phyloP scores from a whole-genome alignment of 768 basidiomycete genomes.

The Cantharellus anzutake region DNA sequence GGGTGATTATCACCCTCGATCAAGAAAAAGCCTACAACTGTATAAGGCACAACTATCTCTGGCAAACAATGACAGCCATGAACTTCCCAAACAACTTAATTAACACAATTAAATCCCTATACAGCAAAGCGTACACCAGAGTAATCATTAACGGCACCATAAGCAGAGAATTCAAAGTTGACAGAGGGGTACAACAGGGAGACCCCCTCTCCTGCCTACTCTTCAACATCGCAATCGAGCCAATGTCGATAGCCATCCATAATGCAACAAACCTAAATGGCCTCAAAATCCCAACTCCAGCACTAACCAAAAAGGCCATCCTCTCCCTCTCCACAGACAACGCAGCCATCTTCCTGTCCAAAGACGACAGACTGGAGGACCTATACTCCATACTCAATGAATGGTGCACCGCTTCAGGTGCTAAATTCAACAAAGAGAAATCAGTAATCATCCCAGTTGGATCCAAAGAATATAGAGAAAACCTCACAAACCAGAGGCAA shows the following conservation, averaged over 20 bases:
- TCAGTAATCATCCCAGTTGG: conserved; percentile 14
- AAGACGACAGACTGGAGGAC: conserved; percentile 9
- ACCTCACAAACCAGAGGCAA: not conserved
- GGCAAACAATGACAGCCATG: conserved; percentile 2
- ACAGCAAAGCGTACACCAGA: conserved; percentile 7
- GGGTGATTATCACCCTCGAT: conserved; percentile 5
- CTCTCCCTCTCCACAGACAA: conserved; percentile 12
- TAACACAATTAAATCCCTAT: conserved; percentile 11
- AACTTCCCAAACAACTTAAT: conserved; percentile 10
- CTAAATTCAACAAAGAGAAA: conserved; percentile 13
- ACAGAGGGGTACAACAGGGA: conserved; percentile 12
- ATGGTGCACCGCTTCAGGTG: conserved; percentile 14
- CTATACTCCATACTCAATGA: conserved; percentile 7
- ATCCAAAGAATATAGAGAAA: not conserved
- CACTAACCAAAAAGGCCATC: not conserved
- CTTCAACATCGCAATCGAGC: conserved; percentile 13
- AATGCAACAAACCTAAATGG: conserved; percentile 4
- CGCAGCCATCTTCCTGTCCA: conserved; percentile 11
- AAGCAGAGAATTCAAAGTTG: conserved; percentile 1
- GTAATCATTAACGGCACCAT: conserved; percentile 10
- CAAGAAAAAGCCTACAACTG: conserved; percentile 14
- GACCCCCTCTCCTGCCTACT: conserved; percentile 13
- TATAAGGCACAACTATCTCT: conserved; percentile 11
- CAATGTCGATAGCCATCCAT: conserved; percentile 5
- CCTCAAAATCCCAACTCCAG: not conserved